Percentiles rank a stretch among this genome's conserved stretches.
phyloP scores from a whole-genome alignment of 495 filamentous ascomycete genomes.

The Lasiosphaeriaceae sp. region DNA sequence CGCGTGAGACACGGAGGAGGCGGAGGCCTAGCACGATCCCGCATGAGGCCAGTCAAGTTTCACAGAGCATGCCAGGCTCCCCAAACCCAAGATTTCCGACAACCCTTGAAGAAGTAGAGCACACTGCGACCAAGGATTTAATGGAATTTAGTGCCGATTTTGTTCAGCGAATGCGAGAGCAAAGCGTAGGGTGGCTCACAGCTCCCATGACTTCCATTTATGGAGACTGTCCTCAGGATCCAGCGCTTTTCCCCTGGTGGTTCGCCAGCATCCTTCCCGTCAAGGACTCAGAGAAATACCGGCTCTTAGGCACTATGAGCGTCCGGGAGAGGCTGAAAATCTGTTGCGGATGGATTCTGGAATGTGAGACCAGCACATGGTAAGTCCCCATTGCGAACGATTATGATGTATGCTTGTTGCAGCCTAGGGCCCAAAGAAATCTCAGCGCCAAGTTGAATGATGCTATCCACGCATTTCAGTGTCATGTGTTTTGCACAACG shows the following conservation, averaged over 20 bases:
- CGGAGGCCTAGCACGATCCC: too few relatives aligned
- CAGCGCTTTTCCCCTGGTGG: conserved; percentile 83
- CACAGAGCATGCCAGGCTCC: background rate
- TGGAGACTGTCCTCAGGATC: conserved; percentile 70
- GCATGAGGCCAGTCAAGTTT: too few relatives aligned
- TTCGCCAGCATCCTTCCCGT: conserved; percentile 79
- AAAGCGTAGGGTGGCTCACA: conserved; percentile 70
- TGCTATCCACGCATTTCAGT: too few relatives aligned
- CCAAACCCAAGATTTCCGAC: conserved; percentile 6
- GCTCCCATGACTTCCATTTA: conserved; percentile 67
- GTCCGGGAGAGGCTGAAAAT: conserved; percentile 80
- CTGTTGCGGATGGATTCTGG: conserved; percentile 67
- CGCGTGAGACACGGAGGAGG: background rate
- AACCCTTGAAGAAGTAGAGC: conserved; percentile 44
- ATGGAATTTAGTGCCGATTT: conserved; percentile 62
- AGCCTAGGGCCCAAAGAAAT: too few relatives aligned
- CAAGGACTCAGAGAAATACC: conserved; percentile 73
- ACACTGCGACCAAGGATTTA: conserved; percentile 65
- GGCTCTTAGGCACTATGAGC: conserved; percentile 62
- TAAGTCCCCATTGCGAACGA: conserved; percentile 22
- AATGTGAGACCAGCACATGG: conserved; percentile 71
- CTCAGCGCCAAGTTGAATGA: too few relatives aligned
- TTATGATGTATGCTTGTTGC: too few relatives aligned
- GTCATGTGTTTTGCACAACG: too few relatives aligned
- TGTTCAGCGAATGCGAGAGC: conserved; percentile 58